Evolutionary conservation across 2,329 filamentous ascomycete genomes (phyloP).

Genomic region (Fusarium sp.): DNA sequence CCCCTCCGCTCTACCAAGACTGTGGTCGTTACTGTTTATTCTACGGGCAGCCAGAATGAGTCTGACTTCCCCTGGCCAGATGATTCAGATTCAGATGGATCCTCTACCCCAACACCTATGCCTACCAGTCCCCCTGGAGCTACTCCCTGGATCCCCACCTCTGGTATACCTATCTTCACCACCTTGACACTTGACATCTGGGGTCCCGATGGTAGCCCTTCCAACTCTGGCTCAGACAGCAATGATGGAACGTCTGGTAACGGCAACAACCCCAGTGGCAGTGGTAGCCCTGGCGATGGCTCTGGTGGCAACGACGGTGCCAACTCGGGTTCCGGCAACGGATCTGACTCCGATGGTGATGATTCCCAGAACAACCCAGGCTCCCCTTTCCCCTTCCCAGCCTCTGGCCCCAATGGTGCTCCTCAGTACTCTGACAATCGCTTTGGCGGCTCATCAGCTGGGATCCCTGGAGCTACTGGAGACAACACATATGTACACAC

Average conservation of each 20-base stretch:
- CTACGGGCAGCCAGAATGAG: slow-evolving; percentile 45
- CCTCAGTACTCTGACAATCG: slow-evolving; percentile 35
- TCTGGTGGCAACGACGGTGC: not conserved
- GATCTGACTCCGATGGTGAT: slow-evolving; percentile 11
- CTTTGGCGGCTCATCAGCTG: slow-evolving; percentile 33
- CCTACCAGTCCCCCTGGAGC: slow-evolving; percentile 43
- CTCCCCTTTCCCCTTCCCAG: slow-evolving; percentile 18
- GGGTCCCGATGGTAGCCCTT: slow-evolving; percentile 35
- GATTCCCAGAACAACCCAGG: slow-evolving; percentile 13
- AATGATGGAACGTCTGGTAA: slow-evolving; percentile 2
- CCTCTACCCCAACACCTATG: slow-evolving; percentile 42
- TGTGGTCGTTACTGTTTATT: slow-evolving; percentile 60
- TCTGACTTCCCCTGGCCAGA: slow-evolving; percentile 27
- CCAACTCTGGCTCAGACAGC: slow-evolving; percentile 12
- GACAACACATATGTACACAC: slow-evolving; percentile 23
- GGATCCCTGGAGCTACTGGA: slow-evolving; percentile 20
- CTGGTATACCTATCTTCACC: slow-evolving; percentile 48
- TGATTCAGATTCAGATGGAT: slow-evolving; percentile 35
- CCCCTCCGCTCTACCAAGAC: slow-evolving; percentile 55
- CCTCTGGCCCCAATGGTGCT: slow-evolving; percentile 34
- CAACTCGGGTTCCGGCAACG: not conserved
- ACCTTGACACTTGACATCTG: slow-evolving; percentile 53
- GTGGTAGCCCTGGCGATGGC: slow-evolving; percentile 1
- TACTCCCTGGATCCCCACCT: slow-evolving; percentile 16
- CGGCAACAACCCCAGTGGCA: slow-evolving; percentile 18